Conservation (phyloP, 371 early-diverging fungal genomes). For the Mucor racemosus region DNA sequence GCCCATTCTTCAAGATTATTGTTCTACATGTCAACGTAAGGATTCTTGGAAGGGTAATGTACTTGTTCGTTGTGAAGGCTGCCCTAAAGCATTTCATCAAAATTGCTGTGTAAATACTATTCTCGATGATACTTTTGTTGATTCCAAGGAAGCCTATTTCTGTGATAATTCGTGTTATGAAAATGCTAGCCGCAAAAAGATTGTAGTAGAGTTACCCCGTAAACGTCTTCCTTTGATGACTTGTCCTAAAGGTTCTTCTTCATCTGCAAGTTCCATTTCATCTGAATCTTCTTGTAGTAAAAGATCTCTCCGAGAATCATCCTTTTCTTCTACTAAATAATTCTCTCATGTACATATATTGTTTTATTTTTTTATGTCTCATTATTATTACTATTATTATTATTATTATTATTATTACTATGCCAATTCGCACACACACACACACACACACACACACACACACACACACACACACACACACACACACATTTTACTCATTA, state of each 20-base stretch:
- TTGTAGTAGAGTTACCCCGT: conserved; percentile 68
- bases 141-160: conserved; percentile 65
- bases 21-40: conserved; percentile 78
- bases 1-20: conserved; percentile 89
- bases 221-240: conserved; percentile 76
- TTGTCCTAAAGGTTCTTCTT: conserved; percentile 49
- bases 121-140: conserved; percentile 56
- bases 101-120: conserved; percentile 58
- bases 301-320: not conserved
- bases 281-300: conserved; percentile 1
- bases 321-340: not conserved
- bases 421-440: not conserved
- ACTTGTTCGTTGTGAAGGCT: conserved; percentile 85
- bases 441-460: too few species aligned
- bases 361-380: not conserved
- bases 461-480: not conserved
- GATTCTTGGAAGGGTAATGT: conserved; percentile 69
- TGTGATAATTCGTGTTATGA: conserved; percentile 75
- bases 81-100: conserved; percentile 84
- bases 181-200: conserved; percentile 62
- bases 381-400: not conserved
- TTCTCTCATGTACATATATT: not conserved
- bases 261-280: not conserved
- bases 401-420: not conserved
- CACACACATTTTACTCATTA: not conserved